Conservation (phyloP, 768 basidiomycete genomes). For the Mycena vitilis region DNA sequence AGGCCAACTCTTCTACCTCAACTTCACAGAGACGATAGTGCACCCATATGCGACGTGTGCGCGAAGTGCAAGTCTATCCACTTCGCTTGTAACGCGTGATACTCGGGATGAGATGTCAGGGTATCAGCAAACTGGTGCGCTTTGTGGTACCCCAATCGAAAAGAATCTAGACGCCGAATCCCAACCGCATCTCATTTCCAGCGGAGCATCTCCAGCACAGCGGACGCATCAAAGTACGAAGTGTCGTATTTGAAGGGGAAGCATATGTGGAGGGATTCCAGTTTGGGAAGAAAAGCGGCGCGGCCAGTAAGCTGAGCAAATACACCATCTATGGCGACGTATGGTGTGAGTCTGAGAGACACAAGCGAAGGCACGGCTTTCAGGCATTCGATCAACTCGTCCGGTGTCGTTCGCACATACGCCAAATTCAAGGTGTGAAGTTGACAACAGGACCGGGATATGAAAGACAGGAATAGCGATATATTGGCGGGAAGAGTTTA, state of each 20-base stretch:
- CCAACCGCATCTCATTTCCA: background rate
- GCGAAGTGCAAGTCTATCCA: background rate
- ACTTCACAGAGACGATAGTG: no score
- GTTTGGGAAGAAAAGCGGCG: conserved; percentile 5
- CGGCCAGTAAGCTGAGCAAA: background rate
- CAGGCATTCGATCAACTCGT: background rate
- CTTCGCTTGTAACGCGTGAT: background rate
- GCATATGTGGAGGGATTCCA: conserved; percentile 5
- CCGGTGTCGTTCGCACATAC: background rate
- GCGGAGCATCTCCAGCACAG: background rate
- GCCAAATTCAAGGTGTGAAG: background rate
- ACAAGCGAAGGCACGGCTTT: background rate
- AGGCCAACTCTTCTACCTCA: no score
- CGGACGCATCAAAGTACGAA: background rate
- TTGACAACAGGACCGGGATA: conserved; percentile 3
- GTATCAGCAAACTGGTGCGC: background rate
- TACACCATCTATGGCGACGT: background rate
- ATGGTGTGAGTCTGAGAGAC: background rate
- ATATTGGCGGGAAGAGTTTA: background rate
- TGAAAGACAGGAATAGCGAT: background rate
- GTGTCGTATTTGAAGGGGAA: background rate
- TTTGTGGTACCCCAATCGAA: background rate
- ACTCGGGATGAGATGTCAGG: background rate
- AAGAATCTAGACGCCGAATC: background rate
- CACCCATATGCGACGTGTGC: no score